These are phyloP conservation scores for Combretum micranthum DNA, from an alignment of 345 rosid genomes.

Conservation along the genomic window DNA sequence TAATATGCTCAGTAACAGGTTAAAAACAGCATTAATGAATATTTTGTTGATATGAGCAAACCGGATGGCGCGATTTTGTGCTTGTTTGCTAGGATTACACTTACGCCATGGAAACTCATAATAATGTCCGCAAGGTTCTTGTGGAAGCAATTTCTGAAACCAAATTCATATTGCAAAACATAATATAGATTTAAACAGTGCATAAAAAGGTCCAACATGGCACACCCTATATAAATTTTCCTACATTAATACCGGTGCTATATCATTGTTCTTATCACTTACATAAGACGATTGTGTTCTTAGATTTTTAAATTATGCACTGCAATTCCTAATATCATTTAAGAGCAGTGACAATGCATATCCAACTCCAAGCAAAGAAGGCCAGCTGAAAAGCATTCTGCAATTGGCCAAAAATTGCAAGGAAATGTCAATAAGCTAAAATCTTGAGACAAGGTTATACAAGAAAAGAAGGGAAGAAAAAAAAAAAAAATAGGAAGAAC, in stretches of 20 bases:
- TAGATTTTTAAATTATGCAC: too few species aligned
- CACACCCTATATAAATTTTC: too few species aligned
- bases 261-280: too few species aligned
- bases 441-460: too few species aligned
- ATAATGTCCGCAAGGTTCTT: conserved; percentile 17
- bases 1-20: neutral
- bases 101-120: conserved; percentile 42
- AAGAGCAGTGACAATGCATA: conserved; percentile 3
- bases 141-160: conserved; percentile 28
- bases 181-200: too few species aligned
- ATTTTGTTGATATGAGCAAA: too few species aligned
- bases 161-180: conserved; percentile 25
- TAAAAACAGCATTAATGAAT: neutral
- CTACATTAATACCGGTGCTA: too few species aligned
- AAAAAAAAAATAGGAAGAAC: neutral
- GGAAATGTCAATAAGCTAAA: neutral
- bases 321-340: too few species aligned
- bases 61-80: neutral
- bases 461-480: too few species aligned
- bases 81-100: conserved; percentile 3
- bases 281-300: too few species aligned
- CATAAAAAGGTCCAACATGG: too few species aligned
- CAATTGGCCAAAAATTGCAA: neutral
- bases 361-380: conserved; percentile 37
- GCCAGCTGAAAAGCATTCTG: conserved; percentile 49